Evolutionary conservation across 805 yeast species (phyloP), one percentile per base, ranked within the genome.

Genomic region (Komagataella phaffii): DNA sequence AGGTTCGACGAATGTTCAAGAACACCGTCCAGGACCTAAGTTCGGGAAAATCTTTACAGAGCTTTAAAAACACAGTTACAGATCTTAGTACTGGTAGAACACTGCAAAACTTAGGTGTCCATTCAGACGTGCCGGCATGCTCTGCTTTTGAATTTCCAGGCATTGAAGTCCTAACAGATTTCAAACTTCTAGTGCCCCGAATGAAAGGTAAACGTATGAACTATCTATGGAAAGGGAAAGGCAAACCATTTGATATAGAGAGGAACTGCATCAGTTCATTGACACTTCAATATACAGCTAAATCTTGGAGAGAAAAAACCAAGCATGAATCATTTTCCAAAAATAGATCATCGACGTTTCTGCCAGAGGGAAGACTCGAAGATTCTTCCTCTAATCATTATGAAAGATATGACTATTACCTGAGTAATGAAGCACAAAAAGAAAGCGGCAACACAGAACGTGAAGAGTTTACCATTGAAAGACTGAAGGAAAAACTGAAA

Each of bases 221-320:
- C 6, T 69, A 71, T 51, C 55, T 77, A 17, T 81, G 82, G 78
- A 66, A 65, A 47, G 79, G 76, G 3, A 76, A 74, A 57, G 84
- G 81, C 4, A 61, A 64, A 47, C 64, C 66, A 24, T 59, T 68
- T 17, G 68, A 70, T 49, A 49, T 68, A 14, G 59, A 61, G 4
- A 57, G 54, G 24, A 49, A 51, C 21, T 56, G 62, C 3, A 50
- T 65, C 8, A 40, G 49, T 7, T 40, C 40, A 12, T 17, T 44
- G 8, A 45, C 49, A 14, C 49, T 51, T 14, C 40, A 30, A 30
- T 30, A 10, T 30, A 30, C 40, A 3, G 40, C 40, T 30, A 30
- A 30, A 7, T 30, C 40, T 14, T 30, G 40, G 40, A 30, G 40
- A 8, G 40, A 10, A 5, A 30, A 30, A 30, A 10, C 40, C 2